Evolutionary conservation across 148 eudicot genomes (phyloP).

Genomic region (Silene uniflora): DNA sequence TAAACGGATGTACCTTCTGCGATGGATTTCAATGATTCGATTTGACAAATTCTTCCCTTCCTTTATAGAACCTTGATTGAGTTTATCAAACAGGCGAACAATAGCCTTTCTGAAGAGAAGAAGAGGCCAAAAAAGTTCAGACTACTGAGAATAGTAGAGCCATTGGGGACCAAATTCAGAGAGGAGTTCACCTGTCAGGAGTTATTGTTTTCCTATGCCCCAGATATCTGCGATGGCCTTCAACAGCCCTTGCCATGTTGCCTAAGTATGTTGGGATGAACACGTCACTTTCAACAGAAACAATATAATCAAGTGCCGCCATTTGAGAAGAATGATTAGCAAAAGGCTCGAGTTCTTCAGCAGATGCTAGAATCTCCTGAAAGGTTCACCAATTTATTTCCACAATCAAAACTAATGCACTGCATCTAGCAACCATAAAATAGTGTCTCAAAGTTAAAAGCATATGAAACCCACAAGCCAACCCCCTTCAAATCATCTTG

Average conservation of each 20-base stretch:
- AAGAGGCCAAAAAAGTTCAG: not conserved
- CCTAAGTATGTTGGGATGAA: conserved; percentile 93
- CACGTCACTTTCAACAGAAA: conserved; percentile 87
- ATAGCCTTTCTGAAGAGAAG: conserved; percentile 51
- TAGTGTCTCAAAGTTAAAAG: not conserved
- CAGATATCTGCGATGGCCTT: conserved; percentile 89
- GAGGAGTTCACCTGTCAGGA: conserved; percentile 70
- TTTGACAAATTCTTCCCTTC: conserved; percentile 71
- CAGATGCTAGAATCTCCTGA: conserved; percentile 80
- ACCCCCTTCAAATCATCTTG: too few relatives aligned
- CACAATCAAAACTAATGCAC: not conserved
- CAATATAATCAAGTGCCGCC: conserved; percentile 98
- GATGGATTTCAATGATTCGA: conserved; percentile 68
- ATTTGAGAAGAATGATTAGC: conserved; percentile 77
- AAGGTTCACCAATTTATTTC: conserved; percentile 12
- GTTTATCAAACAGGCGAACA: conserved; percentile 72
- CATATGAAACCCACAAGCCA: too few relatives aligned
- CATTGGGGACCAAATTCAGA: not conserved
- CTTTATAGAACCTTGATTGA: conserved; percentile 62
- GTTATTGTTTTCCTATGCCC: conserved; percentile 92
- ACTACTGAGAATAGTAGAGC: not conserved
- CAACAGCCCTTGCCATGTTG: conserved; percentile 98
- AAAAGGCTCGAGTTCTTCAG: conserved; percentile 80
- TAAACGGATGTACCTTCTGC: conserved; percentile 53
- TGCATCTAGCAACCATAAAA: not conserved